phyloP scores from a whole-genome alignment of 164 flowering plant species.

The Chimonanthus praecox region DNA sequence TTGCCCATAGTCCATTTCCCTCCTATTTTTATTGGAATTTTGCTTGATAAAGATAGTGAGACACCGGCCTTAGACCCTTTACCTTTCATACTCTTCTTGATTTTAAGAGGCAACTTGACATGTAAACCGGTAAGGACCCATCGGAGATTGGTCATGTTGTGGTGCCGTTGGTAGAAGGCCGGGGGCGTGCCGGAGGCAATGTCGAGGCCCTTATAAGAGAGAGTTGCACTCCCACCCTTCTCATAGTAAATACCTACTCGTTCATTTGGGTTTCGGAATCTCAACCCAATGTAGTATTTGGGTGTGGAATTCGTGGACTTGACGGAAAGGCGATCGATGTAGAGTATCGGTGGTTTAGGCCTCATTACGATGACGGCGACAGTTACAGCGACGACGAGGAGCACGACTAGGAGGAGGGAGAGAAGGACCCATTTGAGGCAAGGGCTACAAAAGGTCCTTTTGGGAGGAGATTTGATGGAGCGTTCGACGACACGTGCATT shows the following conservation, averaged over 20 bases:
- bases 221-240: constrained; percentile 25
- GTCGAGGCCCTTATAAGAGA: constrained; percentile 19
- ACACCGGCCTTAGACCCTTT: constrained; percentile 5
- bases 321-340: constrained; percentile 16
- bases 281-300: constrained; percentile 20
- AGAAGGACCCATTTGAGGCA: constrained; percentile 13
- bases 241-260: constrained; percentile 22
- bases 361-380: constrained; percentile 11
- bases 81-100: constrained; percentile 24
- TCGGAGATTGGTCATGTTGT: constrained; percentile 5
- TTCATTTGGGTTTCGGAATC: constrained; percentile 26
- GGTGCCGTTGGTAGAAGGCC: constrained; percentile 9
- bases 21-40: constrained; percentile 19
- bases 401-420: constrained; percentile 11
- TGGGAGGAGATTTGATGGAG: constrained; percentile 9
- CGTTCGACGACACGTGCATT: constrained; percentile 43
- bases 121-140: constrained; percentile 16
- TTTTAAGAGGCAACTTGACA: constrained; percentile 23
- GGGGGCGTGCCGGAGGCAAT: constrained; percentile 34
- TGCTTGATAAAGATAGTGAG: constrained; percentile 18
- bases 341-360: constrained; percentile 30
- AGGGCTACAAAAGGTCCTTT: constrained; percentile 3
- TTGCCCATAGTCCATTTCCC: constrained; percentile 9
- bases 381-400: constrained; percentile 16
- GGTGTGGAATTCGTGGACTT: constrained; percentile 4